Percentiles rank a stretch among this genome's conserved stretches.
phyloP scores from a whole-genome alignment of 106 monocot species.

The Acorus calamus region DNA sequence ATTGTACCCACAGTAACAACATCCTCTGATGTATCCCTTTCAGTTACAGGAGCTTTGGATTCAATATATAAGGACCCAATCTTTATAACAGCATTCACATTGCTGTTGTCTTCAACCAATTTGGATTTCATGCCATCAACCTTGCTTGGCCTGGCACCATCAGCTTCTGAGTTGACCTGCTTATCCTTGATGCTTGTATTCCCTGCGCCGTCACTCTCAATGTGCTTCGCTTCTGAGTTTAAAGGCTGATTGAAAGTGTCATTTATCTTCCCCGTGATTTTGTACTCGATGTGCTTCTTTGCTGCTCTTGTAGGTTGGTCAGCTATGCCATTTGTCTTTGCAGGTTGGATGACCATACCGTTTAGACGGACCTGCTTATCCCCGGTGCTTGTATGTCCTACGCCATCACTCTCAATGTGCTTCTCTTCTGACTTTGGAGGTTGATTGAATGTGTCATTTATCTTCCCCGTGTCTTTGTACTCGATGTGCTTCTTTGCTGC shows the following conservation, averaged over 20 bases:
- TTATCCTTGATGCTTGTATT: neutral
- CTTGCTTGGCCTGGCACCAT: neutral
- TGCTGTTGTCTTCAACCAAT: neutral
- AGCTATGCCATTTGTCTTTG: neutral
- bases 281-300: neutral
- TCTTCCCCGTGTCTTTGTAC: too few species aligned
- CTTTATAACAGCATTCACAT: conserved; percentile 5
- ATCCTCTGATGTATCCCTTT: neutral
- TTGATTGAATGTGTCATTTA: too few species aligned
- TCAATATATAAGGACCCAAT: conserved; percentile 21
- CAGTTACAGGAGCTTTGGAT: neutral
- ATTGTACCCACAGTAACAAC: conserved; percentile 52
- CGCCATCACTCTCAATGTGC: too few species aligned
- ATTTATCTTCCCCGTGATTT: neutral
- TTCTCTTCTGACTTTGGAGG: too few species aligned
- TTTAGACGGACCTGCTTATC: too few species aligned
- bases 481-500: too few species aligned
- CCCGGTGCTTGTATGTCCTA: too few species aligned
- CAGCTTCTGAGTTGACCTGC: neutral
- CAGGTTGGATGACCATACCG: conserved; percentile 11
- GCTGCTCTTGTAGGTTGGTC: neutral
- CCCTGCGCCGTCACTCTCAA: neutral
- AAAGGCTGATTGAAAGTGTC: neutral
- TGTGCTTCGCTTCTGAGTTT: conserved; percentile 2
- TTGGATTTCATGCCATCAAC: neutral